Conservation (phyloP, 2,329 filamentous ascomycete species). For the Stemphylium beticola region DNA sequence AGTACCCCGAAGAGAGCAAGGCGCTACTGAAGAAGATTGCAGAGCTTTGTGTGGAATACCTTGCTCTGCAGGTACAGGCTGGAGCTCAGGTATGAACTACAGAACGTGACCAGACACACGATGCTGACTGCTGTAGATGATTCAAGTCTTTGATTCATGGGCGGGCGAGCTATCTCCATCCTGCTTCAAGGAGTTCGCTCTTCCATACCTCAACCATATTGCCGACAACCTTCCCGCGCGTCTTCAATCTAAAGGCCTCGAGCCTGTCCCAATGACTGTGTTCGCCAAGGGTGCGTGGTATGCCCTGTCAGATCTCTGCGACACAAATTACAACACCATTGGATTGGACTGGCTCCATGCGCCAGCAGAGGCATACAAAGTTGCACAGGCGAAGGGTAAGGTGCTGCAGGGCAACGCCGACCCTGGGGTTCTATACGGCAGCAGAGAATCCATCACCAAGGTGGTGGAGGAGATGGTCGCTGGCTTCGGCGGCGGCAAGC, state of each 20-base stretch:
- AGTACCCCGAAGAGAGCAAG: constrained; percentile 80
- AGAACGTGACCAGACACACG: neutral
- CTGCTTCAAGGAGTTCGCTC: constrained; percentile 82
- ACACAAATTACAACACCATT: constrained; percentile 90
- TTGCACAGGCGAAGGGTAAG: constrained; percentile 72
- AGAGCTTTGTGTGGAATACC: constrained; percentile 91
- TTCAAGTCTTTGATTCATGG: constrained; percentile 99
- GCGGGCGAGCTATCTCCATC: constrained; percentile 88
- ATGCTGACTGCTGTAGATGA: constrained; percentile 60
- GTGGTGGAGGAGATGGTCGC: constrained; percentile 85
- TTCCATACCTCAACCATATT: constrained; percentile 87
- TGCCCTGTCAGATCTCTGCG: constrained; percentile 83
- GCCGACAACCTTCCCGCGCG: constrained; percentile 77
- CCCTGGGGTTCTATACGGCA: constrained; percentile 89
- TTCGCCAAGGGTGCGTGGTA: constrained; percentile 99
- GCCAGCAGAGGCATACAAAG: constrained; percentile 79
- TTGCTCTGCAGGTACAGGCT: constrained; percentile 89
- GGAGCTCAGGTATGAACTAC: constrained; percentile 74
- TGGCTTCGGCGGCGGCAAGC: constrained; percentile 81
- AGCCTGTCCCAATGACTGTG: constrained; percentile 92
- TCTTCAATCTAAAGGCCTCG: constrained; percentile 74
- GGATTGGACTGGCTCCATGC: constrained; percentile 95
- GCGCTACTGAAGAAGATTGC: constrained; percentile 87
- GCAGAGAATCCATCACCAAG: constrained; percentile 77
- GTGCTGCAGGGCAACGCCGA: constrained; percentile 96